phyloP scores from a whole-genome alignment of 176 grass and related monocot species.

The Poa pratensis region DNA sequence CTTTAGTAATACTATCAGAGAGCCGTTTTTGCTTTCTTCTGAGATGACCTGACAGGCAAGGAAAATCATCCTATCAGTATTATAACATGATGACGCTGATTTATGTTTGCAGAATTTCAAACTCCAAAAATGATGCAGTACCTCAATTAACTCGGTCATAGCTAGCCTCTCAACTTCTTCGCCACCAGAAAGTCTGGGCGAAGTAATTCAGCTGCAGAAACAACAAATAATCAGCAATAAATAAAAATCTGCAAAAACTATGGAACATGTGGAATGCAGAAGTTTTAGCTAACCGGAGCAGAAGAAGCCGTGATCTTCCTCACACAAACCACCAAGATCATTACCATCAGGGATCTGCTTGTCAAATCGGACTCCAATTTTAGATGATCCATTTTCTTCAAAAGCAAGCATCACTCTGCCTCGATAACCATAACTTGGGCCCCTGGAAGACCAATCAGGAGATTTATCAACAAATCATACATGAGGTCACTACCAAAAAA shows the following conservation, averaged over 20 bases:
- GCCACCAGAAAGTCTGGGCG: slow-evolving; percentile 59
- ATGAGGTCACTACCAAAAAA: not conserved
- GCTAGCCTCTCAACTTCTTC: slow-evolving; percentile 95
- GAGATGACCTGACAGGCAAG: slow-evolving; percentile 71
- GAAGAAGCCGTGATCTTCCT: slow-evolving; percentile 98
- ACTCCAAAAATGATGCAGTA: slow-evolving; percentile 35
- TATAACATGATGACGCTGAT: slow-evolving; percentile 11
- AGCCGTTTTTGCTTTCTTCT: slow-evolving; percentile 88
- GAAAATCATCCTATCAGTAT: slow-evolving; percentile 31
- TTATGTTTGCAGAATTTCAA: slow-evolving; percentile 1
- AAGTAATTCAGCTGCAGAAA: slow-evolving; percentile 70
- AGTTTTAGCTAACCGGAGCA: slow-evolving; percentile 73
- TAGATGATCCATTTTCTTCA: slow-evolving; percentile 95
- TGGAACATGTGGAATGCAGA: slow-evolving; percentile 30
- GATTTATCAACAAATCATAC: slow-evolving; percentile 16
- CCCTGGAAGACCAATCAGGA: slow-evolving; percentile 56
- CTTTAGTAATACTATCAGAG: slow-evolving; percentile 91
- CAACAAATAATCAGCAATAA: slow-evolving; percentile 36
- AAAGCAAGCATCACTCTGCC: slow-evolving; percentile 96
- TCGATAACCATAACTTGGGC: slow-evolving; percentile 84
- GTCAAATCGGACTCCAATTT: slow-evolving; percentile 97
- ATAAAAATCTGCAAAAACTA: slow-evolving; percentile 37
- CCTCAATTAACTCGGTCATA: slow-evolving; percentile 84
- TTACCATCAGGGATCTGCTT: slow-evolving; percentile 94
- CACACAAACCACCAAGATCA: slow-evolving; percentile 96